Percentiles rank a stretch among this genome's conserved stretches.
Evolutionary conservation across 139 green algal species (phyloP).

Genomic region (Yamagishiella unicocca): DNA sequence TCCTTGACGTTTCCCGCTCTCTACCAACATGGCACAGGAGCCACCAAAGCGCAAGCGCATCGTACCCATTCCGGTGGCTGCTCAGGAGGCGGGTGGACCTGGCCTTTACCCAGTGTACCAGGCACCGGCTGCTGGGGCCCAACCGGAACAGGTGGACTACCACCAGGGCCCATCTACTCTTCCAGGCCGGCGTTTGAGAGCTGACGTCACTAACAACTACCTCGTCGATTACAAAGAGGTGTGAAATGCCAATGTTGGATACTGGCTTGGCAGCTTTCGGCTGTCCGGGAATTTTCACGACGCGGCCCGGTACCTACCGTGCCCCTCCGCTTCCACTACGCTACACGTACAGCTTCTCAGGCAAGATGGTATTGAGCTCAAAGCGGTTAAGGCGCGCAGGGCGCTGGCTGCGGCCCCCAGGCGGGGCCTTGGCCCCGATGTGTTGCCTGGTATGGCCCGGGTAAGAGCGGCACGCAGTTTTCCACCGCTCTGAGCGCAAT

Average conservation of each 20-base stretch:
- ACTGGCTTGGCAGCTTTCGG: neutral
- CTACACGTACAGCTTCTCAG: constrained; percentile 36
- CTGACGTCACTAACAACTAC: neutral
- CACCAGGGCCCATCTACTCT: neutral
- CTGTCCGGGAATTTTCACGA: neutral
- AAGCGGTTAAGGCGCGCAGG: neutral
- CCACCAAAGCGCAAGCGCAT: constrained; percentile 23
- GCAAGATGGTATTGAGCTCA: constrained; percentile 5
- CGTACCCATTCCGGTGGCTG: neutral
- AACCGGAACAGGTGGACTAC: neutral
- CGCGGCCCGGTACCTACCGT: neutral
- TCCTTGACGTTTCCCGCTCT: constrained; percentile 34
- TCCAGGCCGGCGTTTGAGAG: constrained; percentile 15
- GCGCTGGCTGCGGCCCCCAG: neutral
- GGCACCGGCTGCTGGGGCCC: neutral
- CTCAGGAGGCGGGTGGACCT: neutral
- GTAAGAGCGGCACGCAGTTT: neutral
- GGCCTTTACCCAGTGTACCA: neutral
- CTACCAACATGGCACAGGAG: neutral
- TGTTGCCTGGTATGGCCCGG: constrained; percentile 2
- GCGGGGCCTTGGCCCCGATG: neutral
- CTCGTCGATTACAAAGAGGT: constrained; percentile 28
- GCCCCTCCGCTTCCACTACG: no score
- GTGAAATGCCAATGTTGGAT: neutral
- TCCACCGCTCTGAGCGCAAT: neutral